Evolutionary conservation across 164 flowering plant species (phyloP), one percentile per base, ranked within the genome.

Genomic region (Paratinospora sagittata): DNA sequence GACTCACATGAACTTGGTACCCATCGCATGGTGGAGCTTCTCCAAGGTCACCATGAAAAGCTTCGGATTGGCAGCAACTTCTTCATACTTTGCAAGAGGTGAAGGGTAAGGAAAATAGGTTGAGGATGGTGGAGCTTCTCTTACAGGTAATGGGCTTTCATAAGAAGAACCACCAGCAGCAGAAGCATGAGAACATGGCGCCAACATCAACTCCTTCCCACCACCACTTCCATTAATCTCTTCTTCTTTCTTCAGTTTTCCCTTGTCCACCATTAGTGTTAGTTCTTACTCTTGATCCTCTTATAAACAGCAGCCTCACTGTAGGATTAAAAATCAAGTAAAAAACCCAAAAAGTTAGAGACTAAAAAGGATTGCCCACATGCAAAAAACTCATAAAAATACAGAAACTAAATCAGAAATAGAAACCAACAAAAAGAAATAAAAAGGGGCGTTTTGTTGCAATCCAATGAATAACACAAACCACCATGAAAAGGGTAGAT

Each of bases 1-100:
- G 21, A 65, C 85, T 77, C 71, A 90, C 98, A 88, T 90, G 82
- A 93, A 93, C 77, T 93, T 93, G 30, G 96, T 88, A 47, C 89
- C 82, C 93, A 93, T 80, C 0, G 82, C 27, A 70, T 84, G 73
- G 77, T 93, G 98, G 55, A 90, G 88, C 75, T 85, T 85, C 84
- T 88, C 86, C 72, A 93, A 75, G 77, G 90, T 77, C 7, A 74
- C 73, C 90, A 87, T 87, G 73, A 90, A 93, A 26, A 87, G 81
- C 62, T 79, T 76, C 9, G 84, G 74, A 74, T 77, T 76, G 36
- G 78, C 79, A 2, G 69, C 81, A 66, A 93, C 87, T 65, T 86
- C 93, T 47, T 89, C 90, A 74, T 84, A 90, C 63, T 75, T 83
- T 2, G 87, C 90, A 57, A 80, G 72, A 17, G 93, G 84, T 9